Percentiles rank a stretch among this genome's conserved stretches.
Evolutionary conservation across 805 yeast genomes (phyloP).

Genomic region (Zygosaccharomyces kombuchaensis): DNA sequence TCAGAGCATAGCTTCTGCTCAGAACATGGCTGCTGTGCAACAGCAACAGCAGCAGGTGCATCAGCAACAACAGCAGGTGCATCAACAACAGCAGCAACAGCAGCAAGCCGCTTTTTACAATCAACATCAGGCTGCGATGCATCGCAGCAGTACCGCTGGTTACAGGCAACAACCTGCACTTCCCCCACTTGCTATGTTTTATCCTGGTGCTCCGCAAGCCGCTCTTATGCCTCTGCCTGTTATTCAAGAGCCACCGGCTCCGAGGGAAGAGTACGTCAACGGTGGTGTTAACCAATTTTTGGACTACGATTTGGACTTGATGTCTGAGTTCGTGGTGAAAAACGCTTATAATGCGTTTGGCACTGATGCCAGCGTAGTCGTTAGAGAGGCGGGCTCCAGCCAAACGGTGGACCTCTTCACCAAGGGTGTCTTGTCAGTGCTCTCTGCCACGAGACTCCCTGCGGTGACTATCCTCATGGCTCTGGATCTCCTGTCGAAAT

Average conservation of each 20-base stretch:
- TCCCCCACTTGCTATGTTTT: slow-evolving; percentile 12
- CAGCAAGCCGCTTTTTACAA: slow-evolving; percentile 15
- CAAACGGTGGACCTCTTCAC: slow-evolving; percentile 42
- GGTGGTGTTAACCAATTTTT: slow-evolving; percentile 78
- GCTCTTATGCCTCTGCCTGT: slow-evolving; percentile 13
- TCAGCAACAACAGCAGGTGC: slow-evolving; percentile 16
- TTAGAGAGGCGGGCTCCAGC: slow-evolving; percentile 16
- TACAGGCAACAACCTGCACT: slow-evolving; percentile 8
- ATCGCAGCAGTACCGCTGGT: slow-evolving; percentile 8
- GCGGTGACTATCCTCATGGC: slow-evolving; percentile 75
- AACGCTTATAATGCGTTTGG: slow-evolving; percentile 65
- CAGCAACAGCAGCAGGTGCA: slow-evolving; percentile 10
- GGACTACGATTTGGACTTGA: slow-evolving; percentile 72
- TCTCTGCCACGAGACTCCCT: slow-evolving; percentile 85
- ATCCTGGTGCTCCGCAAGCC: slow-evolving; percentile 10
- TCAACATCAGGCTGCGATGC: slow-evolving; percentile 11
- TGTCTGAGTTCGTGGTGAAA: slow-evolving; percentile 78
- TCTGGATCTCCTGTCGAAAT: slow-evolving; percentile 70
- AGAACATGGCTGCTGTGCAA: not conserved
- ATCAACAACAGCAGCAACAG: slow-evolving; percentile 10
- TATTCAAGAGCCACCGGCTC: slow-evolving; percentile 14
- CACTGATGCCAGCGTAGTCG: slow-evolving; percentile 33
- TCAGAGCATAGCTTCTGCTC: slow-evolving; percentile 5
- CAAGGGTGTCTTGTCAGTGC: slow-evolving; percentile 57
- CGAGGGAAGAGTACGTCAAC: slow-evolving; percentile 22